Evolutionary conservation across 805 yeast species (phyloP), one percentile per base, ranked within the genome.

Genomic region (Grigorovia transvaalensis): DNA sequence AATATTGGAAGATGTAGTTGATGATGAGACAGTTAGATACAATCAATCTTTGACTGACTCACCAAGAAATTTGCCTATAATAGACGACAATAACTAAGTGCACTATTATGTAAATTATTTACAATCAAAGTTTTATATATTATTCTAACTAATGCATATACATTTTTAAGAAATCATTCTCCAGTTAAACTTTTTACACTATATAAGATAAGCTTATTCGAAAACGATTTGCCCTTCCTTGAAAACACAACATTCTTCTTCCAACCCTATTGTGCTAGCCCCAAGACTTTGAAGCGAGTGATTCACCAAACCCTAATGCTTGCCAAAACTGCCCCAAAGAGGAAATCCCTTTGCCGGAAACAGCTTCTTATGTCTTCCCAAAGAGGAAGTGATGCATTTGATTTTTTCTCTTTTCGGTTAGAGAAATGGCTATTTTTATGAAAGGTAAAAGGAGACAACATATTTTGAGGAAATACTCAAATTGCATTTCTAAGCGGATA

Each of bases 1-100:
- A 11, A 51, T 59, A 1, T 53, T 68, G 13, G 71, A 66, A 50
- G 70, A 67, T 17, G 63, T 68, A 4, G 69, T 65, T 42, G 71
- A 68, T 51, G 71, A 58, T 49, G 70, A 67, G 41, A 48, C 57
- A 6, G 51, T 53, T 20, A 59, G 70, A 41, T 68, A 61, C 54
- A 57, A 57, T 33, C 53, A 53, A 29, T 60, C 64, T 4, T 49
- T 64, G 13, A 45, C 50, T 47, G 56, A 56, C 15, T 55, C 62
- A 9, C 67, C 69, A 7, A 55, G 50, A 11, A 62, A 64, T 1
- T 53, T 56, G 13, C 59, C 69, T 1, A 57, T 67, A 19, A 54
- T 67, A 19, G 70, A 66, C 49, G 69, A 62, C 50, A 27, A 38
- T 33, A 38, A 13, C 17, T 33, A 33, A 33, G 4, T 33, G 15